A percentile compares a stretch with the other conserved stretches of the same genome.
Conservation (phyloP, 352 stramenopile species). For the Globisporangium cylindrosporum region DNA sequence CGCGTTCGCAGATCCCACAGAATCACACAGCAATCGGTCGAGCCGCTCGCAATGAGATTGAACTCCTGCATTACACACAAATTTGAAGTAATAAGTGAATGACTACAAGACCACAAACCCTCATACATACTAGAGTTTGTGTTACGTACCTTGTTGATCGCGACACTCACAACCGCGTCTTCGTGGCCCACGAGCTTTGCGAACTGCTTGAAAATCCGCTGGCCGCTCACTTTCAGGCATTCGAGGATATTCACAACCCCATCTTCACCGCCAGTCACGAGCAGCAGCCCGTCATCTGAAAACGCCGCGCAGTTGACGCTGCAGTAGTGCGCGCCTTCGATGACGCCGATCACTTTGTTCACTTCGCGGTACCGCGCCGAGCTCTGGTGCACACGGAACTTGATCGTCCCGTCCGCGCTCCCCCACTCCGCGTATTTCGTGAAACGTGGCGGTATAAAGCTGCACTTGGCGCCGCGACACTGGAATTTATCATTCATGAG, state of each 20-base stretch:
- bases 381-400: slow-evolving; percentile 54
- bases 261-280: slow-evolving; percentile 68
- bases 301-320: slow-evolving; percentile 54
- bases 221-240: slow-evolving; percentile 52
- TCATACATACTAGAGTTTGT: neutral
- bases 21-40: slow-evolving; percentile 50
- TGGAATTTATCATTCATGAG: slow-evolving; percentile 62
- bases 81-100: neutral
- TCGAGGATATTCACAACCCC: slow-evolving; percentile 72
- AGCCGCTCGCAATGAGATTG: slow-evolving; percentile 66
- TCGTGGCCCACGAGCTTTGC: slow-evolving; percentile 68
- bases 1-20: slow-evolving; percentile 71
- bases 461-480: slow-evolving; percentile 39
- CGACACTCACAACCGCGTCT: slow-evolving; percentile 53
- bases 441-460: slow-evolving; percentile 64
- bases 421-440: slow-evolving; percentile 77
- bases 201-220: slow-evolving; percentile 65
- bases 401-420: slow-evolving; percentile 48
- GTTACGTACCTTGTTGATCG: slow-evolving; percentile 55
- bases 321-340: slow-evolving; percentile 63
- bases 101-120: neutral
- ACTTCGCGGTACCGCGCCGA: slow-evolving; percentile 51
- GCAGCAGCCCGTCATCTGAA: slow-evolving; percentile 51
- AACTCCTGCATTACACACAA: slow-evolving; percentile 33
- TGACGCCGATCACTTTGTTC: slow-evolving; percentile 61